Evolutionary conservation across 2,329 filamentous ascomycete species (phyloP).

Genomic region (Pseudogymnoascus pannorum): DNA sequence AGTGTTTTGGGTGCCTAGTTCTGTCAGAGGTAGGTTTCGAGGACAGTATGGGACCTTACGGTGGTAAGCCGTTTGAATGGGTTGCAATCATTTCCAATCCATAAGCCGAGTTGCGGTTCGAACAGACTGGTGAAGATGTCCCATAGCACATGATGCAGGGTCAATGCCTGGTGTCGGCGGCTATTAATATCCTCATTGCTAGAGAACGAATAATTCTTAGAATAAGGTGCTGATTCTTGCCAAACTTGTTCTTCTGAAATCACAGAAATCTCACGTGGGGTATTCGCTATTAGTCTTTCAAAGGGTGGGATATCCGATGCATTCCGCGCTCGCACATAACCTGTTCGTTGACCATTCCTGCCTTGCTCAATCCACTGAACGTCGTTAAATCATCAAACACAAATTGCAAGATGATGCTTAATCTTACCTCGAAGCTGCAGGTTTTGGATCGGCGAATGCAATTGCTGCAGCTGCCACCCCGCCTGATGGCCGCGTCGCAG

Average conservation of each 20-base stretch:
- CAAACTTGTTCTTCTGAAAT: neutral
- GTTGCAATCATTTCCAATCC: constrained; percentile 5
- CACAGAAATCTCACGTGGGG: neutral
- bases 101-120: constrained; percentile 1
- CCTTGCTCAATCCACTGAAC: neutral
- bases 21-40: neutral
- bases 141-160: constrained; percentile 4
- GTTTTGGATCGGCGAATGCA: neutral
- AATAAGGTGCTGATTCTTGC: neutral
- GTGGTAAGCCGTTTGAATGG: constrained; percentile 1
- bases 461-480: neutral
- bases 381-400: neutral
- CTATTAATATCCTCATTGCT: neutral
- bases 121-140: neutral
- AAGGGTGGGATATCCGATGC: neutral
- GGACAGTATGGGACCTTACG: neutral
- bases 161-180: neutral
- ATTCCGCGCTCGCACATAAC: neutral
- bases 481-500: neutral
- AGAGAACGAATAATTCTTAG: neutral
- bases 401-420: neutral
- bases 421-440: neutral
- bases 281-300: neutral
- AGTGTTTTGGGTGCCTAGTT: constrained; percentile 5
- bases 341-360: neutral